Evolutionary conservation across 345 rosid genomes (phyloP).

Genomic region (Citropsis articulata): DNA sequence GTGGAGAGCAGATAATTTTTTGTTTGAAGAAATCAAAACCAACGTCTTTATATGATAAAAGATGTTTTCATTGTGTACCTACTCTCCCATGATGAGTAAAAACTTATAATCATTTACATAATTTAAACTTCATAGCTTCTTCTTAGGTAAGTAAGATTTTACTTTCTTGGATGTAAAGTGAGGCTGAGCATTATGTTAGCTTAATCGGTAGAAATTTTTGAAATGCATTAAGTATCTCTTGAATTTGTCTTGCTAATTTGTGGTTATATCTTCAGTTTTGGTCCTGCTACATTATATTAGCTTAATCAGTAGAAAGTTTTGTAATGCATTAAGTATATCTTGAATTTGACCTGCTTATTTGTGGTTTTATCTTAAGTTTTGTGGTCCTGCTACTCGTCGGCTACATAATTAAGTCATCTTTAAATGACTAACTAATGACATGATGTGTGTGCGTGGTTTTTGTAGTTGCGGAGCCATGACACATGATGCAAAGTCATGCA

Average conservation of each 20-base stretch:
- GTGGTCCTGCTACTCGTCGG: not conserved
- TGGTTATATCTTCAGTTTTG: not conserved
- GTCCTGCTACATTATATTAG: not conserved
- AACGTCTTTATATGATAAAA: not conserved
- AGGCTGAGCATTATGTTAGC: not conserved
- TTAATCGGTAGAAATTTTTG: not conserved
- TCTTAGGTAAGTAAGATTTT: not conserved
- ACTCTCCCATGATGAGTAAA: not conserved
- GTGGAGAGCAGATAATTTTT: not conserved
- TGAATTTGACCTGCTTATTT: not conserved
- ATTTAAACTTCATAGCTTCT: not conserved
- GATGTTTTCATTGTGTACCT: not conserved
- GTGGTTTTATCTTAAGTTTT: not conserved
- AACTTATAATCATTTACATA: not conserved
- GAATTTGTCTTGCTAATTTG: not conserved
- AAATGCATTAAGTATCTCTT: not conserved
- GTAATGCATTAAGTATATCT: not conserved
- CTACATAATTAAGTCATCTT: not conserved
- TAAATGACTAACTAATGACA: not conserved
- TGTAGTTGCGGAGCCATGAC: conserved; percentile 85
- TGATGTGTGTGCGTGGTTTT: not conserved
- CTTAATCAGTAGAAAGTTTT: not conserved
- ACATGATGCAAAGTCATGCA: conserved; percentile 64
- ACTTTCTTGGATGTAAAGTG: not conserved
- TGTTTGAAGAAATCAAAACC: not conserved